Evolutionary conservation across 257 asterid genomes (phyloP), one percentile per base, ranked within the genome.

Genomic region (Buddleja alternifolia): DNA sequence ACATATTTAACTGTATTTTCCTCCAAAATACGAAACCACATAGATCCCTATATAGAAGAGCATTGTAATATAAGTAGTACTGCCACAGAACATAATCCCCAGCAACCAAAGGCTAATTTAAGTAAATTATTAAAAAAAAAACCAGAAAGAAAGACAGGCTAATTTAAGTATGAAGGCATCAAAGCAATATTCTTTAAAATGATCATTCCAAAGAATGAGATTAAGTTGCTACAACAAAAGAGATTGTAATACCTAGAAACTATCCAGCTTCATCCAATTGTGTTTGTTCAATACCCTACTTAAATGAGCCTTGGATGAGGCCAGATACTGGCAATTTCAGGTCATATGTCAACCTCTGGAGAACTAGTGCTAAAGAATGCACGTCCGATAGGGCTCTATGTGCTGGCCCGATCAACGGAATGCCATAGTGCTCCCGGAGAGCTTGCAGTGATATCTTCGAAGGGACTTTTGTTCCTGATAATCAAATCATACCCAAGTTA

Each of bases 381-480:
- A 89, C 99, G 47, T 91, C 99, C 6, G 88, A 80, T 37, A 89
- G 73, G 8, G 99, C 98, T 76, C 98, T 83, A 66, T 93, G 97
- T 4, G 96, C 92, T 37, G 83, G 60, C 42, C 96, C 96, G 7
- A 72, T 60, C 53, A 81, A 60, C 4, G 87, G 88, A 80, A 93
- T 85, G 37, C 54, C 37, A 55, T 80, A 93, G 79, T 78, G 63
- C 53, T 88, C 81, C 0, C 94, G 73, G 2, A 93, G 88, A 47
- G 85, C 84, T 81, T 85, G 85, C 72, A 93, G 74, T n/a, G 81
- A 57, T 34, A 24, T 48, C 64, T 69, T 82, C 55, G 80, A 24
- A 57, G 77, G 74, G 44, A 42, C 86, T 67, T 85, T 80, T 1
- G 70, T 10, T 41, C 94, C 98, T 93, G 85, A 73, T 46, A 62